Conservation (phyloP, 139 green algal species). For the Picochlorum costavermella region DNA sequence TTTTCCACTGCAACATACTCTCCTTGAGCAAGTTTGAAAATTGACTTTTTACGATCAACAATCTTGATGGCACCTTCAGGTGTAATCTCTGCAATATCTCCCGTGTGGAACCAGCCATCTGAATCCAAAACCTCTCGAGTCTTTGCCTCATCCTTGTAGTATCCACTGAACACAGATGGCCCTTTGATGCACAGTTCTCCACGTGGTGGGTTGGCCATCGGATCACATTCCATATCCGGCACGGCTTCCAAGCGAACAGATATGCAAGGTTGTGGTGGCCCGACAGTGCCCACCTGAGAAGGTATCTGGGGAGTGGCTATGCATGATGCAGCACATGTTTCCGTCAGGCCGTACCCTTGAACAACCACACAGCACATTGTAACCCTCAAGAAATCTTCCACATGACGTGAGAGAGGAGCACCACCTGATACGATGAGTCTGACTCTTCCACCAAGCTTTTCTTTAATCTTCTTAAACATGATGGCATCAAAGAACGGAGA, state of each 20-base stretch:
- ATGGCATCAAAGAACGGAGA: conserved; percentile 67
- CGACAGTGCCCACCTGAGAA: conserved; percentile 65
- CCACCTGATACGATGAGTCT: conserved; percentile 44
- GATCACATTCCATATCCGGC: conserved; percentile 86
- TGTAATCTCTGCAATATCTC: conserved; percentile 81
- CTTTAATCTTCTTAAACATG: conserved; percentile 61
- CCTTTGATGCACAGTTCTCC: conserved; percentile 69
- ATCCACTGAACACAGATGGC: conserved; percentile 75
- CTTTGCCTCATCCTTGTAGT: conserved; percentile 80
- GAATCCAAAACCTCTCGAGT: conserved; percentile 49
- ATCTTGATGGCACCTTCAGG: conserved; percentile 72
- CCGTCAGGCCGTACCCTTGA: conserved; percentile 86
- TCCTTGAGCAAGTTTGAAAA: conserved; percentile 96
- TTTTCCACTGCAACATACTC: conserved; percentile 97
- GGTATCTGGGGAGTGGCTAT: conserved; percentile 46
- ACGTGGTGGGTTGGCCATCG: conserved; percentile 43
- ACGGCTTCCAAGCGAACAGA: conserved; percentile 78
- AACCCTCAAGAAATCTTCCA: conserved; percentile 52
- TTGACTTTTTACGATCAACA: conserved; percentile 98
- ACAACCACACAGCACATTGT: conserved; percentile 43
- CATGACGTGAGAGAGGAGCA: conserved; percentile 55
- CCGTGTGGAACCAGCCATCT: conserved; percentile 89
- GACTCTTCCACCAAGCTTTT: conserved; percentile 42
- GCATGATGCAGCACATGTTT: conserved; percentile 75
- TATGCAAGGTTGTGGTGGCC: conserved; percentile 57